A percentile compares a stretch with the other conserved stretches of the same genome.
Evolutionary conservation across 495 filamentous ascomycete species (phyloP).

Genomic region (Penicillium arizonense): DNA sequence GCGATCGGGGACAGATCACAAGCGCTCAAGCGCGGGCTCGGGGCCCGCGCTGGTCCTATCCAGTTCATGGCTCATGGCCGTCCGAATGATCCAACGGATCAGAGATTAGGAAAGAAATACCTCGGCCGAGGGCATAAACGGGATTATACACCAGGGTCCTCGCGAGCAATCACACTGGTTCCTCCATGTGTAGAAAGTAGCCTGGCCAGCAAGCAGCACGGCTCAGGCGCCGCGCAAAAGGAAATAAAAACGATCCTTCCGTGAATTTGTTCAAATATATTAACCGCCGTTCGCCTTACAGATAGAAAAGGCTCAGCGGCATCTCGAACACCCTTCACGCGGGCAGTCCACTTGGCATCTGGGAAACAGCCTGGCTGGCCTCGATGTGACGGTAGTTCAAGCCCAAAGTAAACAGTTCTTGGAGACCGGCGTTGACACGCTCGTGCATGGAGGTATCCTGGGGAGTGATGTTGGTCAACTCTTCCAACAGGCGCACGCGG

Average conservation of each 20-base stretch:
- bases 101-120: too few species aligned
- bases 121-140: background rate
- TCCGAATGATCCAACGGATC: too few species aligned
- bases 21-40: background rate
- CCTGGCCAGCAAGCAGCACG: conserved; percentile 3
- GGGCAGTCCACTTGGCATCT: conserved; percentile 34
- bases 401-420: conserved; percentile 46
- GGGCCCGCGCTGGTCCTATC: conserved; percentile 3
- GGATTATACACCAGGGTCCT: background rate
- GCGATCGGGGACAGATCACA: conserved; percentile 1
- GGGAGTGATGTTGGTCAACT: conserved; percentile 40
- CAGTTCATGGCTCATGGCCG: background rate
- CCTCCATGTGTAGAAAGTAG: conserved; percentile 2
- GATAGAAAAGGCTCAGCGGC: background rate
- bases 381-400: conserved; percentile 47
- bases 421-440: conserved; percentile 48
- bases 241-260: conserved; percentile 2
- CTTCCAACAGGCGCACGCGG: conserved; percentile 41
- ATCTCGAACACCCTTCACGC: conserved; percentile 26
- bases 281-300: background rate
- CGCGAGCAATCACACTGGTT: background rate
- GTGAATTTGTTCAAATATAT: background rate
- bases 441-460: conserved; percentile 46
- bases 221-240: background rate
- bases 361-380: conserved; percentile 42